These are phyloP conservation scores for Gaultheria prostrata DNA, from an alignment of 148 eudicot genomes.

Conservation along the genomic window DNA sequence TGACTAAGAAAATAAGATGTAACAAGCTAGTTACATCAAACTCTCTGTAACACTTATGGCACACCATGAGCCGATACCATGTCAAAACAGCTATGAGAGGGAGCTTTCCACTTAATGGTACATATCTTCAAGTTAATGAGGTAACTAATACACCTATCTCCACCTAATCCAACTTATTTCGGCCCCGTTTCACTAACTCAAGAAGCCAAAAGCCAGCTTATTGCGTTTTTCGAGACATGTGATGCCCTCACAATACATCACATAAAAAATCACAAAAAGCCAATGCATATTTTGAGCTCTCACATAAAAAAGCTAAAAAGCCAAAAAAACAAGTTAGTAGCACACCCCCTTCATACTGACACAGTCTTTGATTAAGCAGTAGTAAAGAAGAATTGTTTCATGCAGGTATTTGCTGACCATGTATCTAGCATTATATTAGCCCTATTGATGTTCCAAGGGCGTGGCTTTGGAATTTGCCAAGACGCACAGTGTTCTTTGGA, in stretches of 20 bases:
- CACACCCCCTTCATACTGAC: too few species aligned
- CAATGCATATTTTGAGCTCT: too few species aligned
- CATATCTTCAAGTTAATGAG: constrained; percentile 97
- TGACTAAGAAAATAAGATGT: neutral
- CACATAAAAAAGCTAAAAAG: too few species aligned
- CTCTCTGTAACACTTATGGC: neutral
- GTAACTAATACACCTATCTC: constrained; percentile 28
- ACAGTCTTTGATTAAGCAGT: neutral
- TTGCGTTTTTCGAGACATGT: too few species aligned
- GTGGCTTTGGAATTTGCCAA: constrained; percentile 81
- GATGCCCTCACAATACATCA: too few species aligned
- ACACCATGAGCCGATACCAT: constrained; percentile 64
- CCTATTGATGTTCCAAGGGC: constrained; percentile 77
- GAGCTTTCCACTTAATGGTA: constrained; percentile 94
- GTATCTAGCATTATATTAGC: constrained; percentile 72
- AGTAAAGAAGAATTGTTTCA: constrained; percentile 7
- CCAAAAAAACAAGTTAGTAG: too few species aligned
- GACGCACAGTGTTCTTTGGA: constrained; percentile 89
- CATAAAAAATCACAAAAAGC: too few species aligned
- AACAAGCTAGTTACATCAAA: neutral
- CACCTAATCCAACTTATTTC: neutral
- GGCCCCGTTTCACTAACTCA: too few species aligned
- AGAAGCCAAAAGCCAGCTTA: too few species aligned
- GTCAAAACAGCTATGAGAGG: constrained; percentile 98
- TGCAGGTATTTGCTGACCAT: constrained; percentile 94